Evolutionary conservation across 1,139 yeast genomes (phyloP), one percentile per base, ranked within the genome.

Genomic region (Scheffersomyces cryptocercus): DNA sequence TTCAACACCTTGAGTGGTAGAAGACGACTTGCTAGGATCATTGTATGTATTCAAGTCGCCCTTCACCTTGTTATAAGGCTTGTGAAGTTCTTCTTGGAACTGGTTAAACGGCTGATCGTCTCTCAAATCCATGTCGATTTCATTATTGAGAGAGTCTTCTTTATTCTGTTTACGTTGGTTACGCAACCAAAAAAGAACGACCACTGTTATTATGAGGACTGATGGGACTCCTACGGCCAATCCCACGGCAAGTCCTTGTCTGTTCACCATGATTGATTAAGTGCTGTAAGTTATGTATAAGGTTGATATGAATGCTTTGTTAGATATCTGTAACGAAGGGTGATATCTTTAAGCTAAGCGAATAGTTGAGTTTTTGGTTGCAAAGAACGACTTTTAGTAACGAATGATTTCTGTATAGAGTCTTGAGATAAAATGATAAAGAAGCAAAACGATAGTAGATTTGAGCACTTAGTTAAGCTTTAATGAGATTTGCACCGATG

Each of bases 171-270:
- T 58, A 36, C 65, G 60, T 37, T 67, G 65, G 50, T 66, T 68
- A 36, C 71, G 54, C 37, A 54, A 45, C 67, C 70, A 69, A 5
- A 56, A 46, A 20, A 58, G 51, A 12, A 54, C 51, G 13, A 61
- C 48, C 14, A 54, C 42, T 8, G 53, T 29, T 6, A 70, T 39
- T 24, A 71, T 59, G 12, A 69, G 34, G 37, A 64, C 58, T 31
- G 71, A 58, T 3, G 78, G 77, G 30, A 71, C 53, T 6, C 79
- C 78, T 29, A 74, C 70, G 13, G 77, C 73, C 38, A 73, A 58
- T 3, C 78, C 78, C 13, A 73, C 77, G 10, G 77, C 57, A 32
- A 61, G 53, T 3, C 53, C 52, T 16, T 46, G 49, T n/a, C 43
- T 38, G 36, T 37, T 14, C 7, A 35, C 44, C 51, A 46, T 46